Percentiles rank a stretch among this genome's conserved stretches.
These are phyloP conservation scores for Aristolochia contorta DNA, from an alignment of 164 flowering plant species.

Conservation along the genomic window DNA sequence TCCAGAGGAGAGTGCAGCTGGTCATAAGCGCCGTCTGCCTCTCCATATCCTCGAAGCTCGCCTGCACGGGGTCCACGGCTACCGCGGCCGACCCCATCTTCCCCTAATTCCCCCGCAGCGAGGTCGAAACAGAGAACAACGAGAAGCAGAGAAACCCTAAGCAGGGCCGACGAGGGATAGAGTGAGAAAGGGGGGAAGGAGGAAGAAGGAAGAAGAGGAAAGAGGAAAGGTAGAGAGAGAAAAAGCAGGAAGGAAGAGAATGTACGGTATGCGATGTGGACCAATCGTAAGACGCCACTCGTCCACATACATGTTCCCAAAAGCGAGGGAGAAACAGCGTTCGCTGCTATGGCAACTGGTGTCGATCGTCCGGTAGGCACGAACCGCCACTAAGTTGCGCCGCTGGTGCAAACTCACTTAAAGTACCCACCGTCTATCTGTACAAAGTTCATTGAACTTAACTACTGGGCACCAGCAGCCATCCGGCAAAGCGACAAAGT, in stretches of 20 bases:
- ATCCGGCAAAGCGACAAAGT: too few species aligned
- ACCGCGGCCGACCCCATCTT: slow-evolving; percentile 77
- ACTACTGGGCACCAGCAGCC: too few species aligned
- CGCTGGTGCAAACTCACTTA: too few species aligned
- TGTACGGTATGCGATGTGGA: too few species aligned
- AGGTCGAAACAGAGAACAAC: neutral
- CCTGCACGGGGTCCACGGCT: slow-evolving; percentile 47
- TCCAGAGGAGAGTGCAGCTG: slow-evolving; percentile 89
- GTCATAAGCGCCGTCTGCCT: slow-evolving; percentile 76
- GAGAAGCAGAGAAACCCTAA: neutral
- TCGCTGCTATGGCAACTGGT: too few species aligned
- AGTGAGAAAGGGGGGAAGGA: neutral
- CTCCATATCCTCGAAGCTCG: slow-evolving; percentile 84
- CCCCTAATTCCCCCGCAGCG: neutral
- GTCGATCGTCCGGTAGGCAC: too few species aligned
- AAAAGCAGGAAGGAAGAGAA: neutral
- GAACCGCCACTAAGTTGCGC: too few species aligned
- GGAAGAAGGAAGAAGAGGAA: neutral
- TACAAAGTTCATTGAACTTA: too few species aligned
- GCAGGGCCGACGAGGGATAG: neutral
- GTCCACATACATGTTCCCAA: too few species aligned
- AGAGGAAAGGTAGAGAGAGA: neutral
- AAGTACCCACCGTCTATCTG: too few species aligned
- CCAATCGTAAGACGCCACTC: too few species aligned
- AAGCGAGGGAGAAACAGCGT: too few species aligned